phyloP scores from a whole-genome alignment of 2,329 filamentous ascomycete species.

The Lomentospora prolificans region DNA sequence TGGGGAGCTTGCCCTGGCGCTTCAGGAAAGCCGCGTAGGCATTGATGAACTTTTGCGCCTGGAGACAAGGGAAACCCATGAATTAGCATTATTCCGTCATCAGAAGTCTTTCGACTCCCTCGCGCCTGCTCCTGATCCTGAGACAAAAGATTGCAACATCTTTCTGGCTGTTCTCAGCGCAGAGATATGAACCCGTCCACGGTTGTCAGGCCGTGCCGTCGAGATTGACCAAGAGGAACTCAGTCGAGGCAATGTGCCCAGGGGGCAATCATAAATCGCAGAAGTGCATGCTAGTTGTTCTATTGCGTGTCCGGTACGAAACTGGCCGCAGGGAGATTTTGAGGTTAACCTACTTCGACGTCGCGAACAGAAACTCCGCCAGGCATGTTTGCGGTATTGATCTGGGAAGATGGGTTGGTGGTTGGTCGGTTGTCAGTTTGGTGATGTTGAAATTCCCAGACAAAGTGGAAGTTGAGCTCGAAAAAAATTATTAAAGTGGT shows the following conservation, averaged over 20 bases:
- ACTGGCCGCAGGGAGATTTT: conserved; percentile 8
- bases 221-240: conserved; percentile 2
- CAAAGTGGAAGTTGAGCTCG: conserved; percentile 2
- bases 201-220: conserved; percentile 9
- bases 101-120: conserved; percentile 65
- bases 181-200: conserved; percentile 11
- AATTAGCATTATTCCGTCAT: conserved; percentile 66
- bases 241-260: not conserved
- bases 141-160: conserved; percentile 15
- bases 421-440: conserved; percentile 20
- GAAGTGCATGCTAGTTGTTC: conserved; percentile 6
- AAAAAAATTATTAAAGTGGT: conserved; percentile 9
- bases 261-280: conserved; percentile 1
- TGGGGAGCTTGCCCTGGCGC: conserved; percentile 86
- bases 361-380: conserved; percentile 75
- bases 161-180: not conserved
- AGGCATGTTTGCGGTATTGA: conserved; percentile 60
- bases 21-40: conserved; percentile 85
- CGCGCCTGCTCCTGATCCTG: conserved; percentile 50
- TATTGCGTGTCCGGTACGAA: not conserved
- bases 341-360: conserved; percentile 60
- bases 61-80: conserved; percentile 30
- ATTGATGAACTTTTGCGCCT: conserved; percentile 84
- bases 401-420: conserved; percentile 19
- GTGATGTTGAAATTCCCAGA: conserved; percentile 9